Conservation (phyloP, 345 rosid genomes). For the Hypericum androsaemum region DNA sequence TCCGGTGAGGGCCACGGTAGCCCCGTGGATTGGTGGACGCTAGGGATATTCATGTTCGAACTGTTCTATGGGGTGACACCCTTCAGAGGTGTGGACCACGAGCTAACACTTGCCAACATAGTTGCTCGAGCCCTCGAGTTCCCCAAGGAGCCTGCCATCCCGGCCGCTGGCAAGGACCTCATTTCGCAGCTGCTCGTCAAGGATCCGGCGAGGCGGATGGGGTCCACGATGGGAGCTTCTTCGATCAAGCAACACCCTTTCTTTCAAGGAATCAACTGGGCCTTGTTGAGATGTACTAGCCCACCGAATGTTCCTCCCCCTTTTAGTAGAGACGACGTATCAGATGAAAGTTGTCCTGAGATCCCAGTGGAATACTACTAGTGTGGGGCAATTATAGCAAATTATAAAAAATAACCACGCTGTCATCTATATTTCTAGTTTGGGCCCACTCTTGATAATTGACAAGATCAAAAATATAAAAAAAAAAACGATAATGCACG, state of each 20-base stretch:
- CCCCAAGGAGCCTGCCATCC: constrained; percentile 65
- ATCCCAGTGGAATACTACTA: constrained; percentile 74
- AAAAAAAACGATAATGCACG: too few relatives aligned
- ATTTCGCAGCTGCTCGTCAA: constrained; percentile 57
- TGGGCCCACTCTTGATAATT: too few relatives aligned
- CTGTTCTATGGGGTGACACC: constrained; percentile 73
- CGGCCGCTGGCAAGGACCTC: constrained; percentile 54
- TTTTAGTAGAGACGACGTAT: constrained; percentile 43
- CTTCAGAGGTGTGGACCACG: constrained; percentile 77
- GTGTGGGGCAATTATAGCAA: background rate
- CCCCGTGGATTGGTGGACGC: constrained; percentile 92
- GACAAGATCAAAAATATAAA: too few relatives aligned
- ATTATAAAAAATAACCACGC: too few relatives aligned
- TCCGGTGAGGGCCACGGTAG: constrained; percentile 93
- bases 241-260: constrained; percentile 73
- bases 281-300: constrained; percentile 67
- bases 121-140: constrained; percentile 88
- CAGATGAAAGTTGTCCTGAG: constrained; percentile 57
- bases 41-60: constrained; percentile 76
- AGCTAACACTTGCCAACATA: constrained; percentile 74
- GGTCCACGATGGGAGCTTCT: constrained; percentile 75
- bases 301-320: constrained; percentile 81
- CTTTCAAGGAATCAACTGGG: constrained; percentile 90
- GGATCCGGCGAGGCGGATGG: constrained; percentile 66
- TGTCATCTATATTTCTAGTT: too few relatives aligned